phyloP scores from a whole-genome alignment of 768 basidiomycete species.

The Calocybe cyanea region DNA sequence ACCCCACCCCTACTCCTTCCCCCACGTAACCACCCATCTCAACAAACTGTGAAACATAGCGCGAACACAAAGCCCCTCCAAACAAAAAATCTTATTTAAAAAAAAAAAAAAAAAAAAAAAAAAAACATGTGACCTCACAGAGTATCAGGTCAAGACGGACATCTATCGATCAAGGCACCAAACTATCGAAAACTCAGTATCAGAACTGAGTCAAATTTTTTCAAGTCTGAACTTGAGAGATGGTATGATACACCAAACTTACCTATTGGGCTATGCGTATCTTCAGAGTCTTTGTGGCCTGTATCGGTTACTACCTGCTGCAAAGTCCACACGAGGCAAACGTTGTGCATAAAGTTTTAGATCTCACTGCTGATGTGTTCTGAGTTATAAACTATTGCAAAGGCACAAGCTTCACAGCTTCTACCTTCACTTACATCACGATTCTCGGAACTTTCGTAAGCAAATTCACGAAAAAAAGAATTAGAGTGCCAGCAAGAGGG shows the following conservation, averaged over 20 bases:
- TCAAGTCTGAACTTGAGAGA: constrained; percentile 17
- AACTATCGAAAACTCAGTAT: constrained; percentile 11
- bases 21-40: too few species aligned
- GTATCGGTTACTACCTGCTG: constrained; percentile 26
- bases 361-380: not conserved
- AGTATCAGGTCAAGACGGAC: constrained; percentile 16
- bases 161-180: constrained; percentile 19
- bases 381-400: not conserved
- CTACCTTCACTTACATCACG: constrained; percentile 25
- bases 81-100: too few species aligned
- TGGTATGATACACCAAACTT: constrained; percentile 18
- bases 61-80: too few species aligned
- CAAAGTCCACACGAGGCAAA: constrained; percentile 18
- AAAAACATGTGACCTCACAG: constrained; percentile 16
- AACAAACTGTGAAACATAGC: too few species aligned
- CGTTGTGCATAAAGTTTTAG: constrained; percentile 30
- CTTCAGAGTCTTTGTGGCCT: constrained; percentile 29
- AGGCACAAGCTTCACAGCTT: constrained; percentile 31
- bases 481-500: constrained; percentile 15
- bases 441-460: constrained; percentile 23
- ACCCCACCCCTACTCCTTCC: too few species aligned
- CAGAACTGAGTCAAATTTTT: constrained; percentile 5
- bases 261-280: constrained; percentile 20
- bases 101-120: too few species aligned
- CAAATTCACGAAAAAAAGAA: constrained; percentile 15